A percentile compares a stretch with the other conserved stretches of the same genome.
These are phyloP conservation scores for Lachancea nothofagi DNA, from an alignment of 805 yeast genomes.

Conservation along the genomic window DNA sequence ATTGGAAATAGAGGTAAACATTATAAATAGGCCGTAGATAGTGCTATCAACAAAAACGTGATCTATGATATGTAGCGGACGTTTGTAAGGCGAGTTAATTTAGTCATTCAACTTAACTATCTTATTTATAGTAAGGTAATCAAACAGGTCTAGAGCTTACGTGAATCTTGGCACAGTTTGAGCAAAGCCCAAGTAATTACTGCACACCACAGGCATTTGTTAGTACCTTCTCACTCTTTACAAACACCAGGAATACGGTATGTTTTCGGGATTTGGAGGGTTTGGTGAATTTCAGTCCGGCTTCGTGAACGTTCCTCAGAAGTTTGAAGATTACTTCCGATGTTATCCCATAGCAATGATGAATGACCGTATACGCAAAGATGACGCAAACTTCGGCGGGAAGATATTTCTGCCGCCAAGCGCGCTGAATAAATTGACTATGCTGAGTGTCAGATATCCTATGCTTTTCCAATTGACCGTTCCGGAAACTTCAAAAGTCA, in stretches of 20 bases:
- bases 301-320: conserved; percentile 34
- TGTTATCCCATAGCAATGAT: conserved; percentile 89
- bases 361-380: conserved; percentile 68
- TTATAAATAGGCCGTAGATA: background rate
- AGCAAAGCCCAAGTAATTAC: too few species aligned
- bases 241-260: conserved; percentile 5
- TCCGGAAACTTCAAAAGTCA: conserved; percentile 51
- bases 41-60: conserved; percentile 8
- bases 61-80: too few species aligned
- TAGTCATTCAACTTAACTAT: too few species aligned
- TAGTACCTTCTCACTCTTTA: background rate
- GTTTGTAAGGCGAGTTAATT: too few species aligned
- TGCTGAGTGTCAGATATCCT: conserved; percentile 90
- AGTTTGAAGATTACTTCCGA: conserved; percentile 82
- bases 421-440: conserved; percentile 79
- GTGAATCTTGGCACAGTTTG: too few species aligned
- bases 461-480: conserved; percentile 83
- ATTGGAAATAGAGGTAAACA: background rate
- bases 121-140: too few species aligned
- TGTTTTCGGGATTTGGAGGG: conserved; percentile 38
- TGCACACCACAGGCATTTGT: background rate
- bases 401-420: conserved; percentile 93
- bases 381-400: conserved; percentile 87
- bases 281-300: conserved; percentile 18
- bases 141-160: too few species aligned